These are phyloP conservation scores for Monosporascus sp. DNA, from an alignment of 2,329 filamentous ascomycete genomes.

Conservation along the genomic window DNA sequence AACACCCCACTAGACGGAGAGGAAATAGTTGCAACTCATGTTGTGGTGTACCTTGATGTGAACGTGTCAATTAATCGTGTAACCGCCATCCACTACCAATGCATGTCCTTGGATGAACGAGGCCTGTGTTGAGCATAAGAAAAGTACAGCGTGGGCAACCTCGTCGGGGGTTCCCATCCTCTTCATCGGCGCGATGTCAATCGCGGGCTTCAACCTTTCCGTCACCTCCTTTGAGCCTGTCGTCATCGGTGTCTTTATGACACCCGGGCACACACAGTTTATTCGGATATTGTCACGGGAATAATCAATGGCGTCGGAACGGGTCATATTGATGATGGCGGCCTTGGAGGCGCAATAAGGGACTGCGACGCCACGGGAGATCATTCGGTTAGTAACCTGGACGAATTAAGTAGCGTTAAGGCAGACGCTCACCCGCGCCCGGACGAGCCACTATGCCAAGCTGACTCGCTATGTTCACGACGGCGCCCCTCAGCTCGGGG, in stretches of 20 bases:
- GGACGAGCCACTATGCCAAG: conserved; percentile 45
- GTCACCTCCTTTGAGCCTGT: conserved; percentile 33
- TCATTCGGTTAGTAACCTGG: no score
- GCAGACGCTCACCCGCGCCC: conserved; percentile 33
- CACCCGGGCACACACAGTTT: conserved; percentile 36
- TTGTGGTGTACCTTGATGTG: not conserved
- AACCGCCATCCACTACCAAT: conserved; percentile 49
- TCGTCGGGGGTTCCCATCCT: conserved; percentile 46
- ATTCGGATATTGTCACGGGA: conserved; percentile 35
- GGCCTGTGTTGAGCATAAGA: conserved; percentile 42
- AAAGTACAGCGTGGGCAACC: conserved; percentile 44
- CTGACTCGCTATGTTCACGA: conserved; percentile 50
- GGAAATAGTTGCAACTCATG: not conserved
- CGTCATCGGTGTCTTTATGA: conserved; percentile 44
- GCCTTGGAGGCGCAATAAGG: conserved; percentile 55
- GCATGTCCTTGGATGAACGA: conserved; percentile 49
- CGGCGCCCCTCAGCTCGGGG: conserved; percentile 37
- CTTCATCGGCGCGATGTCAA: conserved; percentile 44
- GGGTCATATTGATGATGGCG: conserved; percentile 53
- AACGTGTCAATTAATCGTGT: conserved; percentile 38
- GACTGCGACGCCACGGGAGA: conserved; percentile 26
- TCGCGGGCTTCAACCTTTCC: conserved; percentile 34
- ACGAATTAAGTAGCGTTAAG: no score
- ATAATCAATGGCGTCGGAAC: conserved; percentile 53
- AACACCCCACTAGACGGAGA: not conserved